Evolutionary conservation across 2,329 filamentous ascomycete genomes (phyloP), one percentile per base, ranked within the genome.

Genomic region (Chaetomium olivaceum): DNA sequence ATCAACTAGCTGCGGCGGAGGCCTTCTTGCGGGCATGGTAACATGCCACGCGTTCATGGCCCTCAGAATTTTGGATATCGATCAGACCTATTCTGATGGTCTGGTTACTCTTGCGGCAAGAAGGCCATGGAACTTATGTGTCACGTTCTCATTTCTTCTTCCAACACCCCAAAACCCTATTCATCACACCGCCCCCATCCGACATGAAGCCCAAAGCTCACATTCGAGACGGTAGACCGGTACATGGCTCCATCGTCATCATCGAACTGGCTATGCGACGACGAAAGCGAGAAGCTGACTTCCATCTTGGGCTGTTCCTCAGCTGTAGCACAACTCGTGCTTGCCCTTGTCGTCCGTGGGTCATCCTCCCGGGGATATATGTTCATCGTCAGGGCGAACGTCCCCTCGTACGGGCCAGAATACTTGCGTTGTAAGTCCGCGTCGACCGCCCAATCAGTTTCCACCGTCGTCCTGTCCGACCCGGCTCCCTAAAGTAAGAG

Each of bases 321-420:
- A 6, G 19, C 31, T 11, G 62, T 57, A 4, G 52, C 52, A 27
- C 63, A 65, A 16, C 58, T 61, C 31, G 63, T 61, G 29, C 16
- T 16, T 8, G 29, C 54, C 6, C 52, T 29, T 14, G 60, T n/a
- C 46, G 51, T 27, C 52, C 51, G 36, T 31, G 52, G 27, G 23
- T n/a, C 50, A 23, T 21, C 46, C 3, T 51, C 14, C 23, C 14
- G 16, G 7, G 63, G 48, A 12, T 14, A 36, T 1, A 65, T 8
- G 12, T 65, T 54, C 52, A 62, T 29, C 1, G 21, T 52, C 2
- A 62, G 25, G 33, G 46, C 33, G 21, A 65, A 58, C 2, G 14
- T n/a, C 1, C 54, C 58, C 16, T 19, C 25, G 19, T 58, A 63
- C 7, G 19, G 14, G 19, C 58, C 58, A 16, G 43, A 25, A 19